Evolutionary conservation across 495 filamentous ascomycete genomes (phyloP), one percentile per base, ranked within the genome.

Genomic region (Hyaloscypha variabilis): DNA sequence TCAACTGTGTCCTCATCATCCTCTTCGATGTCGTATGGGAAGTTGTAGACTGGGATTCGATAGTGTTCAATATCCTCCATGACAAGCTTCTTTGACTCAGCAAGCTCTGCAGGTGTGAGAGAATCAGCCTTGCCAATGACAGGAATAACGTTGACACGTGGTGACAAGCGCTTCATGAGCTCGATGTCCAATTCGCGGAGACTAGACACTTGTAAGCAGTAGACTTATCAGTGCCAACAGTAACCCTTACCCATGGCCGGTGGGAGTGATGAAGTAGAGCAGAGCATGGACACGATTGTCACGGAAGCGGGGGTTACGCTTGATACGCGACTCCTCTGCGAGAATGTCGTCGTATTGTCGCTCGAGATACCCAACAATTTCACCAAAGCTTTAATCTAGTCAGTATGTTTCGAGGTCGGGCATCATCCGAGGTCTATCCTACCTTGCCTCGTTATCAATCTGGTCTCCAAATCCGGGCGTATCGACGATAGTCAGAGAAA

Each of bases 41-140:
- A 99, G 86, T 99, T 99, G 88, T 99, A 99, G 70, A 99, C 96
- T 42, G 95, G 95, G 72, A 99, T 99, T 77, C 95, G 91, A 85
- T 99, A 99, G 79, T 99, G 95, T 77, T 99, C 95, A 69, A 99
- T 99, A 74, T 99, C 95, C 82, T 99, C 95, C 96, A 99, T 99
- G 72, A 99, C 93, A 58, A 99, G 84, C 83, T 97, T 98, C 87
- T 99, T 99, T 46, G 94, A 97, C 78, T 99, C 96, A 62, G 95
- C 95, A 61, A 98, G 87, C 80, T 99, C 95, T 58, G 91, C 90
- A 53, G 96, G 96, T 55, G 95, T 99, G 63, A 99, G 90, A 29
- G 95, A 94, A 75, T 99, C 95, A 73, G 95, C 95, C 77, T 97
- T 97, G 75, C 95, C 95, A 74, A 99, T 97, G 63, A 99, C 95